phyloP scores from a whole-genome alignment of 768 basidiomycete species.

The Tephrocybe sp. region DNA sequence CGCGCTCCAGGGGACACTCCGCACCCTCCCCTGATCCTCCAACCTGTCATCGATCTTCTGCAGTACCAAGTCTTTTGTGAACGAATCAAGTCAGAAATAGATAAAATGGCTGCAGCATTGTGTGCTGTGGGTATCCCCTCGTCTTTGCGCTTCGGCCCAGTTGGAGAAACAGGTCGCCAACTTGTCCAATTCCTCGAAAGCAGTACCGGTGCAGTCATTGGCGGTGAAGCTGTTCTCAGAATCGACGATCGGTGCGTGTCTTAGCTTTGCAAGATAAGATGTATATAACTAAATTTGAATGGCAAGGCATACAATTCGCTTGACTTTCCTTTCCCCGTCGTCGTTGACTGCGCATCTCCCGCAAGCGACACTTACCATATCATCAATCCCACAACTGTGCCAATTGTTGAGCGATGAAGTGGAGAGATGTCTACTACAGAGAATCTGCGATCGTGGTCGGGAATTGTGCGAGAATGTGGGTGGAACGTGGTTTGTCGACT shows the following conservation, averaged over 20 bases:
- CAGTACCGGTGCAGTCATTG: conserved; percentile 41
- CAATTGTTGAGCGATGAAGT: conserved; percentile 80
- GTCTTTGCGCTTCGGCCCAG: conserved; percentile 56
- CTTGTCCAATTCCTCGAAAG: conserved; percentile 52
- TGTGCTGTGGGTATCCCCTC: conserved; percentile 53
- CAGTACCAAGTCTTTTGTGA: conserved; percentile 79
- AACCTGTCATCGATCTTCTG: conserved; percentile 74
- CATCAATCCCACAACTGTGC: conserved; percentile 73
- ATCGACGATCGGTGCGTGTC: conserved; percentile 63
- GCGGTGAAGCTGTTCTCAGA: conserved; percentile 73
- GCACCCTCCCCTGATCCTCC: conserved; percentile 54
- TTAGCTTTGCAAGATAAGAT: not conserved
- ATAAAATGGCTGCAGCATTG: conserved; percentile 49
- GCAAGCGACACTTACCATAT: conserved; percentile 73
- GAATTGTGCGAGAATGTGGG: conserved; percentile 51
- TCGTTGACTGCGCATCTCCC: conserved; percentile 75
- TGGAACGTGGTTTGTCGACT: conserved; percentile 80
- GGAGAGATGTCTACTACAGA: conserved; percentile 63
- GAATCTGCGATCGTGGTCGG: conserved; percentile 68
- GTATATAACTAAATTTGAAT: not conserved
- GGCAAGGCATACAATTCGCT: conserved; percentile 66
- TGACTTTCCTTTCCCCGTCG: conserved; percentile 78
- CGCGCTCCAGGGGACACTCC: conserved; percentile 18
- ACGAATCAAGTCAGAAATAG: conserved; percentile 59
- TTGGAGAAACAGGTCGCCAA: conserved; percentile 67